Percentiles rank a stretch among this genome's conserved stretches.
phyloP scores from a whole-genome alignment of 2,329 filamentous ascomycete species.

The Aspergillus sp. region DNA sequence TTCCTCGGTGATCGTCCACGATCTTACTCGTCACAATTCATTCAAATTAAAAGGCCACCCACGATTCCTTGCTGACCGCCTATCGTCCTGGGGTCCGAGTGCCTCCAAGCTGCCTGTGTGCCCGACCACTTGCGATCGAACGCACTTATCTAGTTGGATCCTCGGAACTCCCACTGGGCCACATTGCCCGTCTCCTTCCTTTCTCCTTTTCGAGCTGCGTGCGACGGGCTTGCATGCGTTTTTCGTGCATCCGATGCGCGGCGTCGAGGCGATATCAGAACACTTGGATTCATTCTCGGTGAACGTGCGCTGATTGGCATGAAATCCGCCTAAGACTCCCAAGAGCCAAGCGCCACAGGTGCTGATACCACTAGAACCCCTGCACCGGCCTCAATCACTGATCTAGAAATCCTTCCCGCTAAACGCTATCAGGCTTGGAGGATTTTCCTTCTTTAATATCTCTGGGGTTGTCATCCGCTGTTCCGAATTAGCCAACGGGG shows the following conservation, averaged over 20 bases:
- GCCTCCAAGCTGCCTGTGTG: slow-evolving; percentile 17
- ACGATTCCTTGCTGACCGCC: slow-evolving; percentile 18
- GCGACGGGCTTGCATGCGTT: slow-evolving; percentile 6
- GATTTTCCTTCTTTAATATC: slow-evolving; percentile 9
- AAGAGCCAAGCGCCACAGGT: slow-evolving; percentile 19
- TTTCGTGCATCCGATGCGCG: slow-evolving; percentile 8
- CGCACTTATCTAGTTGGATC: neutral
- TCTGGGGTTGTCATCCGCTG: slow-evolving; percentile 6
- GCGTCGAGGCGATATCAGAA: slow-evolving; percentile 4
- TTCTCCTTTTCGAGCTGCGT: slow-evolving; percentile 3
- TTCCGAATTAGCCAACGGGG: slow-evolving; percentile 8
- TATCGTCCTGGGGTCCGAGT: slow-evolving; percentile 10
- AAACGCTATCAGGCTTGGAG: slow-evolving; percentile 22
- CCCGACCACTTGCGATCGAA: slow-evolving; percentile 23
- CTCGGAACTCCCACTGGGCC: slow-evolving; percentile 1
- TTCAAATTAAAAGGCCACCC: slow-evolving; percentile 1
- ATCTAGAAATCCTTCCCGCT: slow-evolving; percentile 18
- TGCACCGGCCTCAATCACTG: slow-evolving; percentile 18
- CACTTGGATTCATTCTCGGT: neutral
- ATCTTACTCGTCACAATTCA: neutral
- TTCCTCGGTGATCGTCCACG: slow-evolving; percentile 6
- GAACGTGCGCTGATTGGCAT: slow-evolving; percentile 20
- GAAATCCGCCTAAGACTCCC: slow-evolving; percentile 14
- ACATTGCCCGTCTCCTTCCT: slow-evolving; percentile 1
- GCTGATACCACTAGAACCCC: slow-evolving; percentile 21